phyloP scores from a whole-genome alignment of 2,329 filamentous ascomycete species.

The Boeremia exigua region DNA sequence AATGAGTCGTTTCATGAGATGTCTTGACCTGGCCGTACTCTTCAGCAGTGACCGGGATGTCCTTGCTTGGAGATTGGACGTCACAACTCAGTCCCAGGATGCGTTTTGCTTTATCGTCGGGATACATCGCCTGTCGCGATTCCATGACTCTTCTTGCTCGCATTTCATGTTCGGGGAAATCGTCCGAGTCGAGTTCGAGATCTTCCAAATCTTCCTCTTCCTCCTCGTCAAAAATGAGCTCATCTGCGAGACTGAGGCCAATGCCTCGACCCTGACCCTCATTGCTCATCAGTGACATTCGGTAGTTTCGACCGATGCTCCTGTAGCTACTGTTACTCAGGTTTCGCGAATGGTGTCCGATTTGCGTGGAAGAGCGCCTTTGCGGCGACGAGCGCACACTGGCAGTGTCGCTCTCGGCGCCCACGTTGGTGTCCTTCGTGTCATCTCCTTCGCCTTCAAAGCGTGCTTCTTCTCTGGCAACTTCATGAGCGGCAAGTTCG shows the following conservation, averaged over 20 bases:
- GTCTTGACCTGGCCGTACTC: constrained; percentile 35
- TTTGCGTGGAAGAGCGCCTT: constrained; percentile 55
- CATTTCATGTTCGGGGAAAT: constrained; percentile 54
- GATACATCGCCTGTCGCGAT: constrained; percentile 50
- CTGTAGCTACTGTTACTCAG: constrained; percentile 59
- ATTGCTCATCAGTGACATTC: constrained; percentile 71
- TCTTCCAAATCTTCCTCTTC: constrained; percentile 66
- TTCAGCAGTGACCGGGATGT: constrained; percentile 24
- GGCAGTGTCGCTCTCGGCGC: constrained; percentile 68
- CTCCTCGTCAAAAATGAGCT: constrained; percentile 84
- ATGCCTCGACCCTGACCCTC: constrained; percentile 63
- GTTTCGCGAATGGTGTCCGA: constrained; percentile 64
- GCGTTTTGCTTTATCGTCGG: constrained; percentile 55
- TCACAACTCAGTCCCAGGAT: constrained; percentile 51
- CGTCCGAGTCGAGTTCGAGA: constrained; percentile 71
- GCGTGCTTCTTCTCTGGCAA: constrained; percentile 45
- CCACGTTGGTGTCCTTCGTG: constrained; percentile 61
- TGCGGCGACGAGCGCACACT: constrained; percentile 69
- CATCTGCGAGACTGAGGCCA: constrained; percentile 84
- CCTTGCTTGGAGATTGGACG: constrained; percentile 31
- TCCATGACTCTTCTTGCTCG: constrained; percentile 48
- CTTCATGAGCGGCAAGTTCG: constrained; percentile 78
- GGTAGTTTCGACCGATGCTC: constrained; percentile 63
- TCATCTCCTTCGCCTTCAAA: constrained; percentile 68
- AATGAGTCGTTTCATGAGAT: constrained; percentile 28